phyloP scores from a whole-genome alignment of 2,329 filamentous ascomycete species.

The Tolypocladium endophyticum region DNA sequence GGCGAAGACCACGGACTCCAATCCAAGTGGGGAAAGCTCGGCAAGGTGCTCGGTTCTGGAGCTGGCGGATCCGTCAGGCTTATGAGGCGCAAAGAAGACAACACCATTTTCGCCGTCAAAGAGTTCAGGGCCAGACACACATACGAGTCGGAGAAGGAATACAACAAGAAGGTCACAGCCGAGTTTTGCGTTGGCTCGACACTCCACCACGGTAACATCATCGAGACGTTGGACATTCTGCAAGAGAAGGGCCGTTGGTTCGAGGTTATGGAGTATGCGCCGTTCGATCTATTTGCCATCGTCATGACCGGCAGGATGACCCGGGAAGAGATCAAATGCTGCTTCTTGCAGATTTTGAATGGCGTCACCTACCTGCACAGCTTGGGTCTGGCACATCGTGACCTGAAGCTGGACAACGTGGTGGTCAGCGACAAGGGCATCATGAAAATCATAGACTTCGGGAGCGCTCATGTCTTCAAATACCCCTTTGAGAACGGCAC shows the following conservation, averaged over 20 bases:
- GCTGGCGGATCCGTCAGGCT: constrained; percentile 89
- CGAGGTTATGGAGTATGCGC: constrained; percentile 98
- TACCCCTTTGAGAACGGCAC: constrained; percentile 84
- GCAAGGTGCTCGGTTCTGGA: constrained; percentile 84
- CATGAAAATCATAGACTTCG: constrained; percentile 99
- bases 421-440: constrained; percentile 94
- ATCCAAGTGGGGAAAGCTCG: constrained; percentile 92
- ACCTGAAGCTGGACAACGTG: constrained; percentile 95
- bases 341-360: constrained; percentile 87
- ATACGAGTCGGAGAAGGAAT: constrained; percentile 90
- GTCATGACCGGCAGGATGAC: constrained; percentile 99
- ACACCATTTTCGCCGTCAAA: constrained; percentile 92
- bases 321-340: constrained; percentile 80
- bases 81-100: constrained; percentile 88
- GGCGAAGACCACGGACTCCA: constrained; percentile 85
- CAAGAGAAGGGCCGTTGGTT: constrained; percentile 93
- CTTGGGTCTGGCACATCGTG: constrained; percentile 88
- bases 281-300: constrained; percentile 90
- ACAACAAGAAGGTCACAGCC: constrained; percentile 94
- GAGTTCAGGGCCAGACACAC: constrained; percentile 87
- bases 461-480: constrained; percentile 90
- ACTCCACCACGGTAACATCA: constrained; percentile 93
- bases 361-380: constrained; percentile 91
- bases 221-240: constrained; percentile 93
- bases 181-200: constrained; percentile 98